Evolutionary conservation across 345 rosid species (phyloP), one percentile per base, ranked within the genome.

Genomic region (Chamaenerion angustifolium): DNA sequence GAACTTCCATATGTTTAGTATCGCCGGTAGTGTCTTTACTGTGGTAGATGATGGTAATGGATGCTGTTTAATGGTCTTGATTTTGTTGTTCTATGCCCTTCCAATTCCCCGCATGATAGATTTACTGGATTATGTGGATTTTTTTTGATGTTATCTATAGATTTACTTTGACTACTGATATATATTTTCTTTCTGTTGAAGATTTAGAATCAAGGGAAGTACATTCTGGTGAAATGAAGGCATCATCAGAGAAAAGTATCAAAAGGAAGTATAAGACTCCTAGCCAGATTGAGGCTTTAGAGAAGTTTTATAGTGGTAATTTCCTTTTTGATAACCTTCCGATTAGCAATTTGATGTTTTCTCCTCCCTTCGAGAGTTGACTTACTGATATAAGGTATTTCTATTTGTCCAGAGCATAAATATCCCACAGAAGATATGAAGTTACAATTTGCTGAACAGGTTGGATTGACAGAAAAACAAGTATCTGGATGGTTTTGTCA

Each of bases 401-500:
- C 47, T 59, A 17, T 57, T 56, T 63, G 49, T 10, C 18, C 76
- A 90, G 92, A 86, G 59, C 76, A 86, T 52, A 90, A 71, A 68
- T 83, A 83, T 67, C 96, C 88, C 16, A 58, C 71, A 0, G 96
- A 90, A 55, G 98, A 86, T 70, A 71, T 81, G 88, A 90, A 83
- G 64, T 63, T 57, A 14, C 69, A 75, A 67, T 52, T 90, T 56
- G 83, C 96, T 13, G 83, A 68, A 60, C 65, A 75, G 66, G 48
- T 83, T 43, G 86, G 80, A 7, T 69, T 90, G 78, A 90, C 98
- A 0, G 87, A 90, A 71, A 90, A 83, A 64, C 96, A 90, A 82
- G 75, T 90, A 65, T 81, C 94, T 19, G 85, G 96, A 43, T 90
- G 98, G 98, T 90, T 90, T 74, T 90, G 98, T 64, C 98, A 86